phyloP scores from a whole-genome alignment of 139 green algal genomes.

The Chlamydomonas sp. region DNA sequence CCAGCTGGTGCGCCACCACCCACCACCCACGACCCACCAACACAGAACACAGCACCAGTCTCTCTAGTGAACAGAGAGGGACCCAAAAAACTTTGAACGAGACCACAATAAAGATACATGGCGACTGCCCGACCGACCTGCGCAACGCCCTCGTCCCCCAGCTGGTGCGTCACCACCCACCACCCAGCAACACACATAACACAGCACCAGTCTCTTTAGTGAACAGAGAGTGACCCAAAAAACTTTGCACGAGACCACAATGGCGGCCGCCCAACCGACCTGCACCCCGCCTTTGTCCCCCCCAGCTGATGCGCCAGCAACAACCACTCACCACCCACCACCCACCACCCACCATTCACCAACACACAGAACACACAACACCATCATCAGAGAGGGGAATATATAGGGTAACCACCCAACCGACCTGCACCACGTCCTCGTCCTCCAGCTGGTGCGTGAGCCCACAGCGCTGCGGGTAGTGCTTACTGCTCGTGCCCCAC shows the following conservation, averaged over 20 bases:
- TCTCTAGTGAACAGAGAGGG: no score
- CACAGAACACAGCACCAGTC: background rate
- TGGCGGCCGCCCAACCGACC: no score
- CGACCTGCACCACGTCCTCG: conserved; percentile 48
- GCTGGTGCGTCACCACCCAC: background rate
- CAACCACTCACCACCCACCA: no score
- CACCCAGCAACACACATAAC: no score
- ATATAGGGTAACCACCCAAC: background rate
- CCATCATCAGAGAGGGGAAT: background rate
- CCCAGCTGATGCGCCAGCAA: background rate
- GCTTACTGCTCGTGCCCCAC: conserved; percentile 90
- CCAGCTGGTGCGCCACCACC: background rate
- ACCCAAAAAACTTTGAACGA: no score
- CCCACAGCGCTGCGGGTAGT: conserved; percentile 84
- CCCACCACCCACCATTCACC: background rate
- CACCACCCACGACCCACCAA: background rate
- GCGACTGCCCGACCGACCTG: no score
- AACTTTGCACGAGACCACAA: no score
- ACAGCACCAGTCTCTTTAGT: no score
- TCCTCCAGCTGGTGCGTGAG: conserved; percentile 51
- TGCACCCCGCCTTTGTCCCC: no score
- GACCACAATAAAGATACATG: no score
- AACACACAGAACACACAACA: background rate
- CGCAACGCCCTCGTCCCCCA: background rate
- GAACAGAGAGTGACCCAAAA: no score